Evolutionary conservation across 208 protist species (phyloP).

Genomic region (Wallacemonas rigidus): DNA sequence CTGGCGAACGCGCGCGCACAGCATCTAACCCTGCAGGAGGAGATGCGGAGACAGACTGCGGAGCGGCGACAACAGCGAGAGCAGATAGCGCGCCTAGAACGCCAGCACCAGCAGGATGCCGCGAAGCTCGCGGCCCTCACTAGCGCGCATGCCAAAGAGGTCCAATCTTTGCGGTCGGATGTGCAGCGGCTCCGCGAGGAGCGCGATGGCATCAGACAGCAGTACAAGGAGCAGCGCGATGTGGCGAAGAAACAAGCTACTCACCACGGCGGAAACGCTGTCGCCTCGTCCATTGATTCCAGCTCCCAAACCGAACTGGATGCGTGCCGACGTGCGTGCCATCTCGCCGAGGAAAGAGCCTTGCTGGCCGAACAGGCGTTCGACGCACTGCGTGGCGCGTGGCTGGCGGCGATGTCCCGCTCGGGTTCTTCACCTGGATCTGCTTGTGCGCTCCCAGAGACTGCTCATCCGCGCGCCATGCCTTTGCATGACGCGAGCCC

Average conservation of each 20-base stretch:
- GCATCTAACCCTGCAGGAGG: constrained; percentile 2
- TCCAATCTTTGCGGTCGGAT: constrained; percentile 1
- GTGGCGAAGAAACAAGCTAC: neutral
- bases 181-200: constrained; percentile 4
- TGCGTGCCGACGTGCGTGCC: neutral
- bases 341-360: constrained; percentile 18
- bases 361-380: constrained; percentile 23
- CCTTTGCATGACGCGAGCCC: no score
- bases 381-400: constrained; percentile 17
- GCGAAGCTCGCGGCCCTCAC: neutral
- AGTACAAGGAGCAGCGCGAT: neutral
- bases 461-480: no score
- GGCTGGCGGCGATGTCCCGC: neutral
- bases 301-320: neutral
- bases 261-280: no score
- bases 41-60: neutral
- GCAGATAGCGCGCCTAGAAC: neutral
- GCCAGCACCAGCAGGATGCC: neutral
- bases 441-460: no score
- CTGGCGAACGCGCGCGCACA: constrained; percentile 15
- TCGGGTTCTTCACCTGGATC: no score
- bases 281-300: neutral
- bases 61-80: constrained; percentile 6
- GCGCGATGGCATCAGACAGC: neutral
- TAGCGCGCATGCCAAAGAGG: neutral